phyloP scores from a whole-genome alignment of 306 rosid species.

The Vigna trinervia region DNA sequence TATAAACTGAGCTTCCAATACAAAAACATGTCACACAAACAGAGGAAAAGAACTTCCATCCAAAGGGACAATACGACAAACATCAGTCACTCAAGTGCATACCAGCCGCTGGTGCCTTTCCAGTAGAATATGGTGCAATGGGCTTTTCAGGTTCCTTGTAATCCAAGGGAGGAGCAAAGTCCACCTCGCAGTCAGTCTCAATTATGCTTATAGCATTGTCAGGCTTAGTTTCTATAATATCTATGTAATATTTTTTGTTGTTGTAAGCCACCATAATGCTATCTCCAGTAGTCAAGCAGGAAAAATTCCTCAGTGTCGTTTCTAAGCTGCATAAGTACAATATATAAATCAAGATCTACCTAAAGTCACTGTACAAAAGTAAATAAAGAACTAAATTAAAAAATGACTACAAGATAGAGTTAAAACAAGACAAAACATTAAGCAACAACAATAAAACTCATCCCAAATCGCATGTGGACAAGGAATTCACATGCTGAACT shows the following conservation, averaged over 20 bases:
- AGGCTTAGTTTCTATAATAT: slow-evolving; percentile 91
- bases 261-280: slow-evolving; percentile 99
- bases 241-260: slow-evolving; percentile 93
- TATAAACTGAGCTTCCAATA: slow-evolving; percentile 16
- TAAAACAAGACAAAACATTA: slow-evolving; percentile 15
- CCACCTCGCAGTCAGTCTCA: slow-evolving; percentile 99
- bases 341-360: slow-evolving; percentile 19
- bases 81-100: slow-evolving; percentile 20
- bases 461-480: background rate
- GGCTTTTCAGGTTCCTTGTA: slow-evolving; percentile 96
- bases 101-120: slow-evolving; percentile 76
- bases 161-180: slow-evolving; percentile 98
- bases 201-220: slow-evolving; percentile 89
- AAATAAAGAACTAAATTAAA: slow-evolving; percentile 15
- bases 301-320: slow-evolving; percentile 92
- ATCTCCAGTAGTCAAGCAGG: slow-evolving; percentile 93
- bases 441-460: background rate
- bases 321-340: slow-evolving; percentile 69
- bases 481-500: slow-evolving; percentile 15
- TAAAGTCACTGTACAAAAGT: slow-evolving; percentile 2
- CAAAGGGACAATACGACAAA: slow-evolving; percentile 25
- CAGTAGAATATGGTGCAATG: slow-evolving; percentile 49
- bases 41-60: background rate
- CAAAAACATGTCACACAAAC: background rate
- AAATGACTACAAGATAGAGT: slow-evolving; percentile 11